These are phyloP conservation scores for Pterocarpus macrocarpus DNA, from an alignment of 306 rosid species.

Conservation along the genomic window DNA sequence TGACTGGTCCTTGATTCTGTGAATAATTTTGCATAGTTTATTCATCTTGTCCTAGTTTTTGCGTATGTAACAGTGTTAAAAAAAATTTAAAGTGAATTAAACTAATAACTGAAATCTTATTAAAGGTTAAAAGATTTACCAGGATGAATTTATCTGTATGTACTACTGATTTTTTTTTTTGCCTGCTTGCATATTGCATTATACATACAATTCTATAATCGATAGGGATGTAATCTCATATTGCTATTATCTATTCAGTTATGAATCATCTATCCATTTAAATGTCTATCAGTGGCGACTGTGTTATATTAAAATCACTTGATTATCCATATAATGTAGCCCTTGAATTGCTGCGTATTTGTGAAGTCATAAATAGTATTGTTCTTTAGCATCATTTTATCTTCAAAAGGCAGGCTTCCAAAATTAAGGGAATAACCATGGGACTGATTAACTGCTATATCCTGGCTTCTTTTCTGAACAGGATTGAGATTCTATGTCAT, in stretches of 20 bases:
- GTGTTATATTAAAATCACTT: slow-evolving; percentile 10
- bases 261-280: slow-evolving; percentile 9
- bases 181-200: slow-evolving; percentile 36
- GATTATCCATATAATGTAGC: background rate
- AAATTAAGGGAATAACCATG: slow-evolving; percentile 13
- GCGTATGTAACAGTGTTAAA: no score
- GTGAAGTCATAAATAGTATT: background rate
- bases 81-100: background rate
- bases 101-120: background rate
- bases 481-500: slow-evolving; percentile 91
- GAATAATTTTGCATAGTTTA: background rate
- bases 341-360: slow-evolving; percentile 3
- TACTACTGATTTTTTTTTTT: background rate
- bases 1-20: slow-evolving; percentile 21
- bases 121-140: background rate
- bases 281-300: slow-evolving; percentile 5
- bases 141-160: slow-evolving; percentile 15
- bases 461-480: slow-evolving; percentile 51
- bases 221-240: slow-evolving; percentile 13
- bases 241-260: background rate
- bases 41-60: no score
- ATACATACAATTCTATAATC: background rate
- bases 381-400: background rate
- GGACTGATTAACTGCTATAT: slow-evolving; percentile 26
- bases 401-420: slow-evolving; percentile 30